These are phyloP conservation scores for Juncus effusus DNA, from an alignment of 176 grass and related monocot genomes.

Conservation along the genomic window DNA sequence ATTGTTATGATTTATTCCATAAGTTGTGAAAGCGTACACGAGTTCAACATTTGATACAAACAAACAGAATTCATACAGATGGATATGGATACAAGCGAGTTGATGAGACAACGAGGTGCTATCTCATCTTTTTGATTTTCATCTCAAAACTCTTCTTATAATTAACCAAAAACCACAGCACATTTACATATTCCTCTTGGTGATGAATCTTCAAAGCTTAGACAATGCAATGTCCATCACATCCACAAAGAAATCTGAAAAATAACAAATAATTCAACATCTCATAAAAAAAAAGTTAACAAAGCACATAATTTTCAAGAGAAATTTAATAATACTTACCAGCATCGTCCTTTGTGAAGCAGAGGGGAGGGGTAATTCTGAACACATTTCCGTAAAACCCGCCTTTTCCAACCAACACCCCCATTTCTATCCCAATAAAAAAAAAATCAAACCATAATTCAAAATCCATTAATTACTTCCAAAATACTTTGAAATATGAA, in stretches of 20 bases:
- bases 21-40: too few relatives aligned
- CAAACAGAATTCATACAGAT: too few relatives aligned
- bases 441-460: neutral
- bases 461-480: too few relatives aligned
- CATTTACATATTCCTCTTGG: constrained; percentile 4
- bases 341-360: constrained; percentile 91
- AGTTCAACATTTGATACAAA: too few relatives aligned
- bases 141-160: constrained; percentile 17
- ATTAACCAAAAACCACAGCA: constrained; percentile 8
- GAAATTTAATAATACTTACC: constrained; percentile 35
- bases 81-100: too few relatives aligned
- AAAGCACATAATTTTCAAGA: constrained; percentile 3
- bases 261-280: neutral
- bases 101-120: constrained; percentile 82
- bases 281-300: neutral
- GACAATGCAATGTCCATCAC: constrained; percentile 72
- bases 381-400: constrained; percentile 96
- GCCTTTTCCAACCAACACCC: constrained; percentile 89
- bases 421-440: constrained; percentile 53
- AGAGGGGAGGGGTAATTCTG: constrained; percentile 89
- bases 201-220: constrained; percentile 53
- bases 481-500: too few relatives aligned
- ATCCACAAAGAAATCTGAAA: constrained; percentile 66
- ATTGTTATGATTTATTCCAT: too few relatives aligned
- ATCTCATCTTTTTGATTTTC: constrained; percentile 51